Base-by-base conservation (phyloP, 371 early-diverging fungal genomes). In the Rhizopus arrhizus region DNA sequence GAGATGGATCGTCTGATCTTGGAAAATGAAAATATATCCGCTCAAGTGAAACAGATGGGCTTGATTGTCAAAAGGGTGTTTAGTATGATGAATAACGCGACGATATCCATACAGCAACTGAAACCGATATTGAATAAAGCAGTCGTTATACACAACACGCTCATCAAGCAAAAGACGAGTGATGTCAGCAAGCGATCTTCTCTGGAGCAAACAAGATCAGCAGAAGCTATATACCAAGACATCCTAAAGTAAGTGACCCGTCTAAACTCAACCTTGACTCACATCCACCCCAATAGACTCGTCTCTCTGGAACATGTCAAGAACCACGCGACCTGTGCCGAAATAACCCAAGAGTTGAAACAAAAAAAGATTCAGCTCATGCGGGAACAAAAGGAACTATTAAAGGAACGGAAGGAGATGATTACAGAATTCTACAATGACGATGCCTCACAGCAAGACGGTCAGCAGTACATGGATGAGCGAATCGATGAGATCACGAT, bases 401-500 rank as follows among this genome's bases (percentile, higher is more conserved):
- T 85, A 40, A 74, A 77, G 28, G 90, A 92, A 65, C 82, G 91
- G n/a, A 79, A 85, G 38, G 63, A 75, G 0, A 85, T 88, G 10
- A 28, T 66, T 6, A 48, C 52, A 53, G 61, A 61, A 15, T 64
- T 58, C 22, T 64, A 64, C 12, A 42, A 64, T 34, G 82, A 89
- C 4, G 74, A 41, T 35, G 49, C 78, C 53, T 48, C 57, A 9
- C 61, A 61, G 29, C 72, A 82, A 0, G 64, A 77, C 6, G 68
- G 73, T 34, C 77, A 73, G 10, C 74, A 74, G 42, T 89, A 91
- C 70, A 89, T 91, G 89, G 91, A 92, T 58, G 93, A 92, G 49
- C 83, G 92, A 5, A 80, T 95, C 16, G 86, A 70, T 40, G 55
- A 57, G 0, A 73, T 75, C 22, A 75, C 72, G 0, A n/a, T 66